Evolutionary conservation across 768 basidiomycete genomes (phyloP), one percentile per base, ranked within the genome.

Genomic region (Lactarius sp.): DNA sequence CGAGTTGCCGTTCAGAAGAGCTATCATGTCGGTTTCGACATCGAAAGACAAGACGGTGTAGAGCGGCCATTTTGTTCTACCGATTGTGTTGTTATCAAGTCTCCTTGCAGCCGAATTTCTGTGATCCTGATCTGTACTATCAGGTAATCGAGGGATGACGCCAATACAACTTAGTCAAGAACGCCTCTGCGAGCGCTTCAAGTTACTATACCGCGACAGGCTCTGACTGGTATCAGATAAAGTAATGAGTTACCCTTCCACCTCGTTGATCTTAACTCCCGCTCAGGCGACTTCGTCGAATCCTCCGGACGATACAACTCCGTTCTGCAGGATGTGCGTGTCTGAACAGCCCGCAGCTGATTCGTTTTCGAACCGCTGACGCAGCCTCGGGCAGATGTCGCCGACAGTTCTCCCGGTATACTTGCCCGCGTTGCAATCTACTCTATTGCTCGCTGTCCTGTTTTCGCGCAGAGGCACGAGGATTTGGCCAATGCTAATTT

Each of bases 391-490:
- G 14, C 64, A 94, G 91, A 69, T 94, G 91, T 76, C 80, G 78
- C 37, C 79, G 88, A 70, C 87, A 90, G 69, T 80, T 90, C 67
- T 82, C 89, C 18, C 86, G 84, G 70, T 94, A 94, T 73, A 86
- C 85, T 0, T 94, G 92, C 67, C 88, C 92, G 31, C 79, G 79
- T 37, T 94, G 92, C 75, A 93, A 93, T 70, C 75, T 87, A 33
- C 81, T 82, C 0, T 94, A 94, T 69, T 94, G 92, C 75, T 89
- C 89, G 33, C 72, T 93, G 37, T 75, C 77, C 12, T 94, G 92
- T 74, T 94, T 91, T 75, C 84, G 86, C 50, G 87, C 87, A 12
- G 22, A 57, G 61, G 64, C 41, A 67, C 16, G 59, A 20, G 33
- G 20, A 39, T 51, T n/a, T 10, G 31, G 16, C 13, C 6, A 36